Percentiles rank a stretch among this genome's conserved stretches.
Evolutionary conservation across 192 early-diverging fungal species (phyloP).

Genomic region (Backusella liffmaniae): DNA sequence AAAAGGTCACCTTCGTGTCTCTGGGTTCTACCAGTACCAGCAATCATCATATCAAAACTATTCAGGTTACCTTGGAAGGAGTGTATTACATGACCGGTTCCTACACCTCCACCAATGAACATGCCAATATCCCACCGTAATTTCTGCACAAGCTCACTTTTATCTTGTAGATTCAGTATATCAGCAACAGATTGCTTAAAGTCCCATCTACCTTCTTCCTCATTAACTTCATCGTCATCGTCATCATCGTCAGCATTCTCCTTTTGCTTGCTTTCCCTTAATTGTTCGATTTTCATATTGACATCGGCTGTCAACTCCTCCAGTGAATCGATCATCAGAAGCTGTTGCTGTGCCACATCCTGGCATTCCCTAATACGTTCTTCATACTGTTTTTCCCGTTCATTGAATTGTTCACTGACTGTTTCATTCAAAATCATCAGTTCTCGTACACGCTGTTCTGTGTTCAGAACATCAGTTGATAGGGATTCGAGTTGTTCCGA

Average conservation of each 20-base stretch:
- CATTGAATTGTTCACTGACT: conserved; percentile 25
- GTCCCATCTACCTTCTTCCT: conserved; percentile 5
- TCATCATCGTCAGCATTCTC: background rate
- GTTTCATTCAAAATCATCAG: conserved; percentile 19
- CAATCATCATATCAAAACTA: conserved; percentile 21
- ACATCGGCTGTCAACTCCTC: conserved; percentile 22
- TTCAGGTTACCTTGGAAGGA: background rate
- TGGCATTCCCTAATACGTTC: conserved; percentile 26
- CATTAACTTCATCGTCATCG: background rate
- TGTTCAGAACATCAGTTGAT: conserved; percentile 25
- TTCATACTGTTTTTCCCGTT: conserved; percentile 20
- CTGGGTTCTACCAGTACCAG: conserved; percentile 19
- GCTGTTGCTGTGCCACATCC: conserved; percentile 20
- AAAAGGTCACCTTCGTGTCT: background rate
- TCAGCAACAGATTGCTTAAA: conserved; percentile 15
- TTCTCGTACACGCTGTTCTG: conserved; percentile 26
- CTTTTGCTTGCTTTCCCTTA: background rate
- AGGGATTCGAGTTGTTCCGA: conserved; percentile 30
- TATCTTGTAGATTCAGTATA: conserved; percentile 18
- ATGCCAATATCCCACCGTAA: conserved; percentile 28
- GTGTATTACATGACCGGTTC: conserved; percentile 33
- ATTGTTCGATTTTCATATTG: conserved; percentile 9
- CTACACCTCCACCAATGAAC: conserved; percentile 28
- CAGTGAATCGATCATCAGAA: conserved; percentile 20
- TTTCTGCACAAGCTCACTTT: conserved; percentile 5